A percentile compares a stretch with the other conserved stretches of the same genome.
These are phyloP conservation scores for Colletotrichum incanum DNA, from an alignment of 2,329 filamentous ascomycete genomes.

Conservation along the genomic window DNA sequence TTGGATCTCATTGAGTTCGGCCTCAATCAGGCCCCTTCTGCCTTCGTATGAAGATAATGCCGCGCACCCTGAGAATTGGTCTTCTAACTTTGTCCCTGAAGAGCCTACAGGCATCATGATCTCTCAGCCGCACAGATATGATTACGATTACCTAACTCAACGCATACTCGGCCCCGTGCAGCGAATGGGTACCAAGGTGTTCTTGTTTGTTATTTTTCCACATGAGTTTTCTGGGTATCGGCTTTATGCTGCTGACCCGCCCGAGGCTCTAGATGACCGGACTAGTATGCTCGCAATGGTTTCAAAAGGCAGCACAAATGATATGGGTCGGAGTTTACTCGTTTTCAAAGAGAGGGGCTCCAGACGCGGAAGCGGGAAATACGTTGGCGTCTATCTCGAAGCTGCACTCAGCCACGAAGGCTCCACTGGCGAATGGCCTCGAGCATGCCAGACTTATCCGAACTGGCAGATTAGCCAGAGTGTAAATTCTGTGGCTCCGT, in stretches of 20 bases:
- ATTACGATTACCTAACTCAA: neutral
- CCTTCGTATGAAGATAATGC: neutral
- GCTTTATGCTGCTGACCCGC: neutral
- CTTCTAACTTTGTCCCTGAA: constrained; percentile 5
- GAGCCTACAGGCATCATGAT: neutral
- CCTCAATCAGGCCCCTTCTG: neutral
- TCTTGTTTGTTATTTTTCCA: constrained; percentile 9
- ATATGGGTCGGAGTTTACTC: neutral
- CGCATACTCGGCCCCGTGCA: neutral
- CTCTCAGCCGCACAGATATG: neutral
- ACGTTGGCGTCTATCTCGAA: constrained; percentile 12
- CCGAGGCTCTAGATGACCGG: neutral
- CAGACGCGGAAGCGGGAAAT: neutral
- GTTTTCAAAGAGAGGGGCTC: neutral
- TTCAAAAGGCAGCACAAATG: neutral
- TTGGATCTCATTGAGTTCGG: constrained; percentile 1
- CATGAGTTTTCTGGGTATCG: neutral
- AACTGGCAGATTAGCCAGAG: constrained; percentile 1
- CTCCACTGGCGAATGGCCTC: neutral
- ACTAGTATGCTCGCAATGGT: constrained; percentile 20
- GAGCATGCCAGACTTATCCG: neutral
- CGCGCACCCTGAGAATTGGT: neutral
- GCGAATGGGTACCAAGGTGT: neutral
- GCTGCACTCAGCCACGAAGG: neutral
- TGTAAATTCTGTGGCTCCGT: neutral